Conservation (phyloP, 106 monocot genomes). For the Cymbidium sinense region DNA sequence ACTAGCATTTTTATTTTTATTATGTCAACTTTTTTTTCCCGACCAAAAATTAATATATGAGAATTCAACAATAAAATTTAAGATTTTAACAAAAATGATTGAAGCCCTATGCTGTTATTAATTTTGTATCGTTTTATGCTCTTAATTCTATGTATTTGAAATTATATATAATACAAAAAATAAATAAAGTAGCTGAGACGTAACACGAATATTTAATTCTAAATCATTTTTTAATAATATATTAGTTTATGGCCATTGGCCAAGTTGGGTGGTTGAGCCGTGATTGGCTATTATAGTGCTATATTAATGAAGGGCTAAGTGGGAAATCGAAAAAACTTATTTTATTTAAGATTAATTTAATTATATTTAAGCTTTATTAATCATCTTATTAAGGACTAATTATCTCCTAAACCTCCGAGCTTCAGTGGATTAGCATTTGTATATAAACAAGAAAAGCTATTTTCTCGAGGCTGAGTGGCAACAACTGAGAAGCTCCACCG, state of each 20-base stretch:
- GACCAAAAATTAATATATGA: too few species aligned
- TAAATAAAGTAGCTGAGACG: neutral
- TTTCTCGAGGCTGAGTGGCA: constrained; percentile 22
- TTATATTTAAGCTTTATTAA: neutral
- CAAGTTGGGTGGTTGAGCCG: constrained; percentile 5
- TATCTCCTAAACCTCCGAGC: neutral
- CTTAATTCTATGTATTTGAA: too few species aligned
- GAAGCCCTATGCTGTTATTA: too few species aligned
- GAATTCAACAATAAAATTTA: too few species aligned
- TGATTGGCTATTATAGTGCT: neutral
- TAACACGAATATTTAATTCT: neutral
- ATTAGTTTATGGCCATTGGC: neutral
- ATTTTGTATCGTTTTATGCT: too few species aligned
- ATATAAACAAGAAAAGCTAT: constrained; percentile 2
- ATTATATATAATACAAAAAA: neutral
- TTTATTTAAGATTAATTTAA: neutral
- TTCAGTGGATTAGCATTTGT: neutral
- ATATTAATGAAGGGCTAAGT: neutral
- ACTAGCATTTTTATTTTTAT: too few species aligned
- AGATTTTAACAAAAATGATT: too few species aligned
- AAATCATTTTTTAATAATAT: neutral
- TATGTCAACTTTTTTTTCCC: too few species aligned
- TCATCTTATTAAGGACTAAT: neutral
- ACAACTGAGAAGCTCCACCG: constrained; percentile 28
- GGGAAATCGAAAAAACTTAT: neutral